Evolutionary conservation across 768 basidiomycete species (phyloP), one percentile per base, ranked within the genome.

Genomic region (Suillus hirtellus): DNA sequence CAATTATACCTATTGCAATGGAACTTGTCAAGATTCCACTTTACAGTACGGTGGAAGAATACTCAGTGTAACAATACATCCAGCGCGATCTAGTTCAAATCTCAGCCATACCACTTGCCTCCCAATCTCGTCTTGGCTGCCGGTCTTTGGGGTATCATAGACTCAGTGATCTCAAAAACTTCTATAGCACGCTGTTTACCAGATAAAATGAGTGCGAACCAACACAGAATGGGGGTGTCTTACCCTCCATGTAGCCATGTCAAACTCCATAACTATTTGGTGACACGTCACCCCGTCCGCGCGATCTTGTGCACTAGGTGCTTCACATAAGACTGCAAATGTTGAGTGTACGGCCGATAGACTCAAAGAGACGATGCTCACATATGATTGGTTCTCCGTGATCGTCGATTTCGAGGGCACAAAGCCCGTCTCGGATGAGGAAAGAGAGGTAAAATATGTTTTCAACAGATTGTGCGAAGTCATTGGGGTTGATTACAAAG

Each of bases 401-500:
- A 9, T 85, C 79, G 38, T 83, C 79, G 7, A 84, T 82, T 66
- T 94, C 89, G 35, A 93, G 79, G 12, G 89, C 89, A 63, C 88
- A 92, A 70, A 86, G 84, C 2, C 90, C 94, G 66, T 96, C 92
- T 37, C 91, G 84, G 53, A 97, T 91, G 65, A 97, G 82, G 78
- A 99, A 99, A 0, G 93, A 94, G 2, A 96, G 82, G 71, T 97
- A 95, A 74, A 99, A 99, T 27, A 96, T 80, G 73, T 99, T 99
- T 77, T 99, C 97, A 15, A 99, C 94, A 0, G 92, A 93, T 72
- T 99, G 96, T 0, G 89, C 90, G 71, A 93, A 99, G 69, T 91
- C 88, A 35, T 89, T 76, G 14, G 97, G 97, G 72, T 99, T 96
- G 66, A 97, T 80, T 60, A 98, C 82, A 70, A 98, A 91, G 64